Percentiles rank a stretch among this genome's conserved stretches.
Conservation (phyloP, 805 yeast genomes). For the Starmerella stigmatis region DNA sequence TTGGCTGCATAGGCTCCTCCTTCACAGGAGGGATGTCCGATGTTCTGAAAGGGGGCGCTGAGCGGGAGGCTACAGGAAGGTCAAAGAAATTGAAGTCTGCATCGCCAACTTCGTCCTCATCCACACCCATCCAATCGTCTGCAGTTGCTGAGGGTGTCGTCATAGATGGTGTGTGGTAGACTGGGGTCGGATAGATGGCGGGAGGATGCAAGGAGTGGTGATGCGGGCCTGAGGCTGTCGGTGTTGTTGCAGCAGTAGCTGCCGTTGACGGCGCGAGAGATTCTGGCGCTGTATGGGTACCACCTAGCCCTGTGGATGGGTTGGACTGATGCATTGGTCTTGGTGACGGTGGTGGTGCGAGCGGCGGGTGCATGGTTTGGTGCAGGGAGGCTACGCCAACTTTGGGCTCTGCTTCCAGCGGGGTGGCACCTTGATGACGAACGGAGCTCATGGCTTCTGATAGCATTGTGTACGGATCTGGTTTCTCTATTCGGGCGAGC, state of each 20-base stretch:
- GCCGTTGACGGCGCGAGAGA: slow-evolving; percentile 10
- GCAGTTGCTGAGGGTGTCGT: slow-evolving; percentile 5
- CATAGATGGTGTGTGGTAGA: slow-evolving; percentile 16
- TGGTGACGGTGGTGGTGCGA: slow-evolving; percentile 21
- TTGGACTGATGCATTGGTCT: neutral
- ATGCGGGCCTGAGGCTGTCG: neutral
- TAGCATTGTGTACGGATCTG: slow-evolving; percentile 15
- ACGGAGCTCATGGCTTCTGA: slow-evolving; percentile 15
- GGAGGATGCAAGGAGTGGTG: neutral
- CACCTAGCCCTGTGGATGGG: neutral
- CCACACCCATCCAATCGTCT: slow-evolving; percentile 17
- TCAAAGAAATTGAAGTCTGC: slow-evolving; percentile 37
- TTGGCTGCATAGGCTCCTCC: neutral
- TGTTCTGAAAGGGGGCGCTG: neutral
- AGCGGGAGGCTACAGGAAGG: slow-evolving; percentile 8
- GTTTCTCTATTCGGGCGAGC: slow-evolving; percentile 12
- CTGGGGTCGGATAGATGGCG: slow-evolving; percentile 14
- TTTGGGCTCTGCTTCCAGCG: slow-evolving; percentile 2
- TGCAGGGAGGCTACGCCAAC: slow-evolving; percentile 3
- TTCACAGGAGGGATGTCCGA: too few relatives aligned
- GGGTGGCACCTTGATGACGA: slow-evolving; percentile 3
- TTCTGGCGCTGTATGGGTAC: neutral
- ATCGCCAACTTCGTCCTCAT: slow-evolving; percentile 30
- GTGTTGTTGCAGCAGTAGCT: slow-evolving; percentile 8
- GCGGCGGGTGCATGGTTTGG: slow-evolving; percentile 16